Evolutionary conservation across 805 yeast genomes (phyloP).

Genomic region (Saccharomycopsis microspora): DNA sequence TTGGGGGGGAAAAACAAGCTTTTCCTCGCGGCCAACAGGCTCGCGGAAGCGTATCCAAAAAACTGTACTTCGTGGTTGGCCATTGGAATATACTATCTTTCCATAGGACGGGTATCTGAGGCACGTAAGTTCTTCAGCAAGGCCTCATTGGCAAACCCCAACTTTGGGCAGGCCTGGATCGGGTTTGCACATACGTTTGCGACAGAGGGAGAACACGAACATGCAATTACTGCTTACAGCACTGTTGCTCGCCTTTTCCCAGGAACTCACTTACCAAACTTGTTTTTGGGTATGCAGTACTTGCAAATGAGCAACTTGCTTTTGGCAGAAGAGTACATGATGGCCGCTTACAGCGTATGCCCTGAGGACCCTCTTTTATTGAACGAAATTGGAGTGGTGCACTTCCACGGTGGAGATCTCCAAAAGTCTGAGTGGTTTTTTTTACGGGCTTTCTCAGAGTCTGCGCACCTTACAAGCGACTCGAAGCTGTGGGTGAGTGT

Average conservation of each 20-base stretch:
- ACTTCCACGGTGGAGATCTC: constrained; percentile 63
- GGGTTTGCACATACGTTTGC: constrained; percentile 98
- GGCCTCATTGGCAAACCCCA: constrained; percentile 80
- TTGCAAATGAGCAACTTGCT: constrained; percentile 74
- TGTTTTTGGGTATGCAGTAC: constrained; percentile 94
- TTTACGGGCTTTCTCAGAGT: constrained; percentile 58
- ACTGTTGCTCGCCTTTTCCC: constrained; percentile 89
- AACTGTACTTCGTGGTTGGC: constrained; percentile 85
- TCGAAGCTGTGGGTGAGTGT: constrained; percentile 79
- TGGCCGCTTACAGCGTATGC: constrained; percentile 66
- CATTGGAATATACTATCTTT: constrained; percentile 80
- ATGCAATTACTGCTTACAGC: constrained; percentile 93
- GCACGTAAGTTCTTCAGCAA: constrained; percentile 83
- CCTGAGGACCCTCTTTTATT: constrained; percentile 77
- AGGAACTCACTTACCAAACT: constrained; percentile 80
- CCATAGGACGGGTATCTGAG: constrained; percentile 60
- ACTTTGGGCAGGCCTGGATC: constrained; percentile 92
- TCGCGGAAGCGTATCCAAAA: constrained; percentile 77
- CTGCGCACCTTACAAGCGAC: constrained; percentile 60
- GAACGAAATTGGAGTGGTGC: constrained; percentile 89
- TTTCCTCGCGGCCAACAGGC: constrained; percentile 68
- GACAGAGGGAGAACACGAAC: constrained; percentile 97
- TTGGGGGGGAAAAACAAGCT: constrained; percentile 72
- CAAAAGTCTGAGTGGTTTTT: constrained; percentile 60
- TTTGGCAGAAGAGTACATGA: constrained; percentile 77